phyloP scores from a whole-genome alignment of 2,329 filamentous ascomycete species.

The Nemania serpens region DNA sequence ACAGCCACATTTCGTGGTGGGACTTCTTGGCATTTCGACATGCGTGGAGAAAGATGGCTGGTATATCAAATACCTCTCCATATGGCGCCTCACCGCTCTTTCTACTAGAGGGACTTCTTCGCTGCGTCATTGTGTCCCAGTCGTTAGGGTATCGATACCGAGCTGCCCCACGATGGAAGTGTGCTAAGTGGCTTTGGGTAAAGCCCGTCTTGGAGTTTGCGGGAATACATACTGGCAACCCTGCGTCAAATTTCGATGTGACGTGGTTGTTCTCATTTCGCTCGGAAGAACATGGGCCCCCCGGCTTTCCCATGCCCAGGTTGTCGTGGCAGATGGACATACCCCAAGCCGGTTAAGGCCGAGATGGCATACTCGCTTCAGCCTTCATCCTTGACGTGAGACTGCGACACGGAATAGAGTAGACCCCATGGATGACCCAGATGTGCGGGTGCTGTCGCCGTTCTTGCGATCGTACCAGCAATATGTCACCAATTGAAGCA shows the following conservation, averaged over 20 bases:
- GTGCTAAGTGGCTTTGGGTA: slow-evolving; percentile 12
- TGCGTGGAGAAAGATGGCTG: slow-evolving; percentile 10
- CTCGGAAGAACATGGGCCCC: slow-evolving; percentile 9
- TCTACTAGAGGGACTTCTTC: slow-evolving; percentile 22
- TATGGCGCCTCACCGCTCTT: slow-evolving; percentile 28
- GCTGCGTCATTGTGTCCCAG: slow-evolving; percentile 21
- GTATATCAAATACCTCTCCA: not conserved
- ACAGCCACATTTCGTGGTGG: not conserved
- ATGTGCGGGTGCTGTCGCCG: slow-evolving; percentile 8
- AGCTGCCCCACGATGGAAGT: slow-evolving; percentile 25
- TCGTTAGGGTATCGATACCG: slow-evolving; percentile 17
- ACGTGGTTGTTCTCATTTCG: slow-evolving; percentile 13
- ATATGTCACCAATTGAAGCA: not conserved
- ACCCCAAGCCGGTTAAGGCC: not conserved
- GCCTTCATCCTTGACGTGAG: slow-evolving; percentile 1
- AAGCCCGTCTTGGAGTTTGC: not conserved
- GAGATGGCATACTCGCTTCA: slow-evolving; percentile 1
- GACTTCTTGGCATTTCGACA: slow-evolving; percentile 14
- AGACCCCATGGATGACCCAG: not conserved
- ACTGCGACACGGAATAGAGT: not conserved
- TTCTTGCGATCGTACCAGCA: not conserved
- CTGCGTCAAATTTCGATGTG: slow-evolving; percentile 6
- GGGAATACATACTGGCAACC: not conserved
- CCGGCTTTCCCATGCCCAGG: not conserved
- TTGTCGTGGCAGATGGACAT: slow-evolving; percentile 3